These are phyloP conservation scores for Nectriaceae sp. DNA, from an alignment of 2,329 filamentous ascomycete genomes.

Conservation along the genomic window DNA sequence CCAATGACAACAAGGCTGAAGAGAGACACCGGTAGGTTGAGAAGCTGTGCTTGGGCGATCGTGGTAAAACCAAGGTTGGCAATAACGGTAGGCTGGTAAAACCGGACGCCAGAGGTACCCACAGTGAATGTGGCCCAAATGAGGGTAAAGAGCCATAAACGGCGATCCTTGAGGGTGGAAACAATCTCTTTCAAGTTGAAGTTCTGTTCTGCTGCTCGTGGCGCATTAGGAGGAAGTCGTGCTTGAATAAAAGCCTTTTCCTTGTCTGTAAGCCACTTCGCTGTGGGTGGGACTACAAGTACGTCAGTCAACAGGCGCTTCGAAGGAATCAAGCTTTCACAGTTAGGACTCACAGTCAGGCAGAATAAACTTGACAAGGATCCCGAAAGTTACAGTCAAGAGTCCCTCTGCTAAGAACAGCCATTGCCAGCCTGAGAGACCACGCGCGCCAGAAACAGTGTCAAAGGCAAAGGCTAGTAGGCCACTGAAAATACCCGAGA, in stretches of 20 bases:
- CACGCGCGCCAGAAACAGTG: slow-evolving; percentile 35
- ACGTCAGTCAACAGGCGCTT: slow-evolving; percentile 34
- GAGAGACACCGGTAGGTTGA: slow-evolving; percentile 49
- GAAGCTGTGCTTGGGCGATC: slow-evolving; percentile 48
- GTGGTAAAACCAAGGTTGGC: slow-evolving; percentile 38
- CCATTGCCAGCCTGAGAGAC: slow-evolving; percentile 36
- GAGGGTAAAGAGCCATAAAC: slow-evolving; percentile 47
- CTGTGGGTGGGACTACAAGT: slow-evolving; percentile 42
- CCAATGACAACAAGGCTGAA: slow-evolving; percentile 44
- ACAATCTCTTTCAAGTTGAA: slow-evolving; percentile 43
- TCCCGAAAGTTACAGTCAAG: slow-evolving; percentile 46
- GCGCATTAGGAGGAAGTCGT: slow-evolving; percentile 45
- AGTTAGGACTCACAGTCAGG: slow-evolving; percentile 48
- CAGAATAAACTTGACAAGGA: slow-evolving; percentile 52
- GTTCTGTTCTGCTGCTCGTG: slow-evolving; percentile 41
- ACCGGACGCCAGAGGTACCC: slow-evolving; percentile 42
- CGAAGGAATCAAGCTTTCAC: not conserved
- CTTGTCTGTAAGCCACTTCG: slow-evolving; percentile 45
- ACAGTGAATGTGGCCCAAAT: slow-evolving; percentile 47
- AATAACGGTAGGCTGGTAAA: slow-evolving; percentile 46
- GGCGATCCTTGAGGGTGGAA: slow-evolving; percentile 39
- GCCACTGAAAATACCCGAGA: slow-evolving; percentile 42
- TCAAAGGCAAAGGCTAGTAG: slow-evolving; percentile 47
- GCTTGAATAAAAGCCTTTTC: slow-evolving; percentile 52
- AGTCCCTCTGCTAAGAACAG: slow-evolving; percentile 47